These are phyloP conservation scores for Colletotrichum sp. DNA, from an alignment of 2,329 filamentous ascomycete species.

Conservation along the genomic window DNA sequence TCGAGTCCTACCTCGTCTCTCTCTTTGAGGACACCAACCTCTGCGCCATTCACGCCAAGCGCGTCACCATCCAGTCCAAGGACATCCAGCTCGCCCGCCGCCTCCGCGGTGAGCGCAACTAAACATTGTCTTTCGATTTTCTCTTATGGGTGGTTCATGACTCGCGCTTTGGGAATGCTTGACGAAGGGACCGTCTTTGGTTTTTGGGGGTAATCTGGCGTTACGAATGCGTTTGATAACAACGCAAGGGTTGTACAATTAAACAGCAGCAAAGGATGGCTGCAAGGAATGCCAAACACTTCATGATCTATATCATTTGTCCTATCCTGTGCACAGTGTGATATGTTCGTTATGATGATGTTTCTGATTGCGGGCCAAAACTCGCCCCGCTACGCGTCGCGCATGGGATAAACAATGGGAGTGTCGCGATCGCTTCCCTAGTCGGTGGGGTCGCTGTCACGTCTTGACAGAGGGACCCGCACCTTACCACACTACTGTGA, in stretches of 20 bases:
- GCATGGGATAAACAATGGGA: background rate
- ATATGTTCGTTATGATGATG: background rate
- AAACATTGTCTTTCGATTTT: constrained; percentile 42
- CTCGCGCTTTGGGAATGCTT: constrained; percentile 42
- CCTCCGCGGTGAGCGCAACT: constrained; percentile 92
- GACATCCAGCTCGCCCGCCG: constrained; percentile 96
- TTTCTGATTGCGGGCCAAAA: background rate
- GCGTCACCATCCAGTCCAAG: constrained; percentile 97
- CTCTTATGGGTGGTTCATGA: constrained; percentile 43
- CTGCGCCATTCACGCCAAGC: constrained; percentile 98
- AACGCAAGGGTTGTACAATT: constrained; percentile 48
- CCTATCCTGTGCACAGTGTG: background rate
- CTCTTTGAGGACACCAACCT: constrained; percentile 99
- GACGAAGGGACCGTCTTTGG: constrained; percentile 36
- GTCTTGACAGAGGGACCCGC: background rate
- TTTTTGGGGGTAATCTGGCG: constrained; percentile 48
- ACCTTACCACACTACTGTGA: background rate
- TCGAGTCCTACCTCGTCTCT: constrained; percentile 97
- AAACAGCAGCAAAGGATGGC: constrained; percentile 40
- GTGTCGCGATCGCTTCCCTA: background rate
- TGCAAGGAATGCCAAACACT: constrained; percentile 38
- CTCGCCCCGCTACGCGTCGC: background rate
- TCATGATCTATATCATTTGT: constrained; percentile 27
- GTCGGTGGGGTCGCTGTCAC: background rate
- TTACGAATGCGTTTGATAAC: constrained; percentile 44